These are phyloP conservation scores for Paralagenidium karlingii DNA, from an alignment of 352 stramenopile genomes.

Conservation along the genomic window DNA sequence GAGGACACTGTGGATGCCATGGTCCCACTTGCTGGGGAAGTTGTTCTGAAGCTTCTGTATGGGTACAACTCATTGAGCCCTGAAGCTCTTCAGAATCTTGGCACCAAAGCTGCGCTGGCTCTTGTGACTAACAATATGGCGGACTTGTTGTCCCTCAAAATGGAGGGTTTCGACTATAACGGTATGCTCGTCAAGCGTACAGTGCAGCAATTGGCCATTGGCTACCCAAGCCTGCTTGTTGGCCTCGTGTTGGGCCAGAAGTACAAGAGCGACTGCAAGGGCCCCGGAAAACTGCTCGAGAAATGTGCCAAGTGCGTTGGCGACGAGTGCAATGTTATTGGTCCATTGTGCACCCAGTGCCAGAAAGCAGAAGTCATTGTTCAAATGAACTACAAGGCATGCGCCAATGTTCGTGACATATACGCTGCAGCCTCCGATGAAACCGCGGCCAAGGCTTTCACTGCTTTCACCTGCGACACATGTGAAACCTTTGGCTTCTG, in stretches of 20 bases:
- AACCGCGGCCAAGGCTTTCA: constrained; percentile 21
- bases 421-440: constrained; percentile 26
- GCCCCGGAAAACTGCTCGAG: constrained; percentile 8
- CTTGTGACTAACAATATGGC: too few species aligned
- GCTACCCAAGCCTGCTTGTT: constrained; percentile 56
- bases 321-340: too few species aligned
- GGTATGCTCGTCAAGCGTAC: constrained; percentile 45
- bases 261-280: constrained; percentile 32
- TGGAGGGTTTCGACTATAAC: constrained; percentile 67
- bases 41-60: constrained; percentile 26
- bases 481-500: constrained; percentile 39
- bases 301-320: constrained; percentile 10
- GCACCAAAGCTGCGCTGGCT: constrained; percentile 22
- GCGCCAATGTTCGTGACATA: constrained; percentile 20
- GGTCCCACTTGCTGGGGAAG: neutral
- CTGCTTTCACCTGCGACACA: constrained; percentile 19
- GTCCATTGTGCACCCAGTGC: constrained; percentile 35
- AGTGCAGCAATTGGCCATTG: constrained; percentile 48
- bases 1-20: neutral
- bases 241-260: constrained; percentile 38
- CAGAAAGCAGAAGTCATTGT: constrained; percentile 17
- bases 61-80: constrained; percentile 65
- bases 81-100: too few species aligned
- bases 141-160: constrained; percentile 23
- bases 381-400: constrained; percentile 26